Base-by-base conservation (phyloP, 148 eudicot species). In the Rhododendron ferrugineum region DNA sequence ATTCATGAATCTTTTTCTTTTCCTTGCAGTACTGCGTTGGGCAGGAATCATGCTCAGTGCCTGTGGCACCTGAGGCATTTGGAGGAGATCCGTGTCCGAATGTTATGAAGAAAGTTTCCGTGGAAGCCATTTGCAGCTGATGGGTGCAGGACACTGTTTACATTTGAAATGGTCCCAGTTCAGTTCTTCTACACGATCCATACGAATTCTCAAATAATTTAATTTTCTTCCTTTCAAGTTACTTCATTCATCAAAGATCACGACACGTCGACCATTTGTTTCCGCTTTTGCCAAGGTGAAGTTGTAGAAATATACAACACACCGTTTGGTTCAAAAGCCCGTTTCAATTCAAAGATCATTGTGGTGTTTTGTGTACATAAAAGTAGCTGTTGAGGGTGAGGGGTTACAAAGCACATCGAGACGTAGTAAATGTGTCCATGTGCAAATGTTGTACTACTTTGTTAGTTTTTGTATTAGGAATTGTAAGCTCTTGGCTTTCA, bases 81-180 rank as follows among this genome's bases (percentile, higher is more conserved):
- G 98, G 98, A 86, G 98, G 98, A 32, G 99, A 97, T 88, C 99
- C 99, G n/a, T 97, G 99, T 84, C 94, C 98, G n/a, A 93, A 87
- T 87, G 83, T 95, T 36, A 95, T 94, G 99, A 97, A 97, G 90
- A 97, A 93, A 86, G 93, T 97, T 52, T 87, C 98, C 8, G 98
- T 95, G 13, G 99, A 97, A 90, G 99, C 91, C 49, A 85, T 97
- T 42, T 97, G 99, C 90, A 92, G 94, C 85, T 95, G 86, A 94
- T 44, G 78, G 74, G 85, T 40, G 4, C 73, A 32, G 37, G 72
- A 44, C 49, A 87, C 20, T 6, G 18, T 15, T 0, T 11, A 49
- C 79, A 36, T 37, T 40, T n/a, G 73, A 49, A 58, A 68, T 52
- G 42, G n/a, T 78, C 83, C n/a, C 15, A 56, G 6, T 36, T 34